These are phyloP conservation scores for Salix caprea DNA, from an alignment of 345 rosid species.

Conservation along the genomic window DNA sequence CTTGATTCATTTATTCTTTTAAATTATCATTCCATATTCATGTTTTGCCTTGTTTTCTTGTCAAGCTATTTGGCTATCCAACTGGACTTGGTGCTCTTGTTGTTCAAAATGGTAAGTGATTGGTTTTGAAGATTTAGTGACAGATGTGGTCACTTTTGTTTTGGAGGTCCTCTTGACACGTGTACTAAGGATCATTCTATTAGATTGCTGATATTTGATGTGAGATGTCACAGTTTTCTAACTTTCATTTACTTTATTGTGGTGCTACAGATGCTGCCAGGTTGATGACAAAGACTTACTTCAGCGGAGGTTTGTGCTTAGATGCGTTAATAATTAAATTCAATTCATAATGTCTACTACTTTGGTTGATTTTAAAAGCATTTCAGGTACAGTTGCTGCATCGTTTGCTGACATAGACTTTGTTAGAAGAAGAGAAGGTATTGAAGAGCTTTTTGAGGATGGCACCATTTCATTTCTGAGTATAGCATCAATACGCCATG, in stretches of 20 bases:
- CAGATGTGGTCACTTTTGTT: background rate
- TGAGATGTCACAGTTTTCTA: background rate
- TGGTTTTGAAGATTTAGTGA: slow-evolving; percentile 2
- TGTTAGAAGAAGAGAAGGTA: slow-evolving; percentile 77
- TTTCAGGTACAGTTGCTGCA: slow-evolving; percentile 87
- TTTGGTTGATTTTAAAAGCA: slow-evolving; percentile 3
- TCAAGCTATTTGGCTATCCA: slow-evolving; percentile 94
- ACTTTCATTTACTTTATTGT: slow-evolving; percentile 9
- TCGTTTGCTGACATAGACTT: slow-evolving; percentile 92
- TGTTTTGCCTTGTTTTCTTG: slow-evolving; percentile 18
- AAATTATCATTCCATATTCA: slow-evolving; percentile 8
- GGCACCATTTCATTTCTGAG: slow-evolving; percentile 83
- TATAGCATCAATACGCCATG: slow-evolving; percentile 76
- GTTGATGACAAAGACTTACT: slow-evolving; percentile 76
- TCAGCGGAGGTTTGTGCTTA: slow-evolving; percentile 79
- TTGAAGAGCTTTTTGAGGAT: slow-evolving; percentile 89
- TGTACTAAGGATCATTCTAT: background rate
- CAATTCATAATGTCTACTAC: background rate
- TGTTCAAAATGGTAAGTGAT: slow-evolving; percentile 62
- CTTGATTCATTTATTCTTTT: background rate
- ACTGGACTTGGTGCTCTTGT: slow-evolving; percentile 98
- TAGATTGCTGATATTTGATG: background rate
- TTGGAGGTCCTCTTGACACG: background rate
- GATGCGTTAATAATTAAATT: slow-evolving; percentile 8
- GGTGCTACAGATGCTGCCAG: slow-evolving; percentile 70